Conservation (phyloP, 495 filamentous ascomycete species). For the Penicillium salamii region DNA sequence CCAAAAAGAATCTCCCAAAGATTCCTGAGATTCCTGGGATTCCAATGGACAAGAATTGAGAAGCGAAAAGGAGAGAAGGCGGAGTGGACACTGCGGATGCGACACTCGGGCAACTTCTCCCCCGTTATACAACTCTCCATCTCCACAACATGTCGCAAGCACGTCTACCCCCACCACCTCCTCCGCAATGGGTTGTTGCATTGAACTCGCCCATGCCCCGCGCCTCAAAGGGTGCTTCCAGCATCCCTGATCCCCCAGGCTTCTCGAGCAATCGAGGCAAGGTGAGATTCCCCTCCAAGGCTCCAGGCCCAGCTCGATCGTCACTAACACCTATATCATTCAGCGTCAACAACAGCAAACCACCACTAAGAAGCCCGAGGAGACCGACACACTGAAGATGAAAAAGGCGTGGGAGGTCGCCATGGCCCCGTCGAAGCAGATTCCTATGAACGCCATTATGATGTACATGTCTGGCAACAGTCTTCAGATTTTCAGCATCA, state of each 20-base stretch:
- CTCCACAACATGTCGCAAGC: conserved; percentile 27
- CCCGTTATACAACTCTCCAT: conserved; percentile 1
- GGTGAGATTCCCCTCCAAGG: conserved; percentile 20
- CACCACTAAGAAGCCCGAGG: conserved; percentile 50
- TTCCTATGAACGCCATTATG: conserved; percentile 98
- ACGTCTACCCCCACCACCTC: conserved; percentile 45
- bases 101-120: conserved; percentile 8
- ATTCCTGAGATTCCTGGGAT: no score
- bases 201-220: conserved; percentile 64
- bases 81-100: conserved; percentile 27
- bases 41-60: conserved; percentile 7
- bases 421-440: conserved; percentile 85
- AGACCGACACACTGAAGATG: conserved; percentile 91
- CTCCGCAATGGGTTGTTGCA: conserved; percentile 78
- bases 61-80: conserved; percentile 22
- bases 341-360: conserved; percentile 35
- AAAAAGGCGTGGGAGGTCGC: conserved; percentile 99
- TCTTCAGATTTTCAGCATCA: conserved; percentile 98
- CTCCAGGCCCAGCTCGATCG: no score
- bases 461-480: conserved; percentile 99
- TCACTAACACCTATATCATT: conserved; percentile 10
- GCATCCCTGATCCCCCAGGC: conserved; percentile 84
- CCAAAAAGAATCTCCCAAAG: conserved; percentile 6
- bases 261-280: conserved; percentile 59
- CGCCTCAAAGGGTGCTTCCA: conserved; percentile 53